Evolutionary conservation across 306 rosid genomes (phyloP).

Genomic region (Fagus sylvatica): DNA sequence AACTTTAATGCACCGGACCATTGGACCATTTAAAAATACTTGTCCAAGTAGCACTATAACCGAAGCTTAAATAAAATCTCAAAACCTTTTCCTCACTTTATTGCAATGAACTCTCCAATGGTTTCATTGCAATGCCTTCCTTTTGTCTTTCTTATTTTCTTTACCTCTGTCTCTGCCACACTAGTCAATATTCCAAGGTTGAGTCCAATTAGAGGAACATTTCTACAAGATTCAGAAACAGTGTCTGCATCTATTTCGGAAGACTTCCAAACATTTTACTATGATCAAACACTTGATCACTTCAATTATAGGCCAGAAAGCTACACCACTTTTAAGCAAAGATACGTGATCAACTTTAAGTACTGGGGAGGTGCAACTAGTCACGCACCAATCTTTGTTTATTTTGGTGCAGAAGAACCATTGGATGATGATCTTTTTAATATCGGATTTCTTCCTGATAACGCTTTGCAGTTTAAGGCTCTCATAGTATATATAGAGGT

Average conservation of each 20-base stretch:
- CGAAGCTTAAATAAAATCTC: background rate
- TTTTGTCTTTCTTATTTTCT: conserved; percentile 22
- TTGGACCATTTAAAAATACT: too few species aligned
- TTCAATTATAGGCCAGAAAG: conserved; percentile 71
- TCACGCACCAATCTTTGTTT: conserved; percentile 63
- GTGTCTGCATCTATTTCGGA: background rate
- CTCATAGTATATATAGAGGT: conserved; percentile 75
- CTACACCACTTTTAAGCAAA: conserved; percentile 57
- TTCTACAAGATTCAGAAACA: conserved; percentile 16
- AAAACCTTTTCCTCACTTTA: background rate
- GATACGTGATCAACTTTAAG: conserved; percentile 59
- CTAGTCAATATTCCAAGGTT: conserved; percentile 38
- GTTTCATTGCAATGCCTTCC: conserved; percentile 22
- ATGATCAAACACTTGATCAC: conserved; percentile 65
- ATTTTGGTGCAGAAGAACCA: conserved; percentile 60
- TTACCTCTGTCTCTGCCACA: conserved; percentile 21
- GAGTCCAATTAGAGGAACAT: conserved; percentile 40
- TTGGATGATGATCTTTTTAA: conserved; percentile 25
- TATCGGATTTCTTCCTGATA: conserved; percentile 60
- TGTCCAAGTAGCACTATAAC: too few species aligned
- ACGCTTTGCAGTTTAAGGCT: conserved; percentile 61
- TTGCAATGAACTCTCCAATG: conserved; percentile 7
- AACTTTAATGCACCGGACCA: too few species aligned
- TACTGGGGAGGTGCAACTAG: conserved; percentile 67
- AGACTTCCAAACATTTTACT: conserved; percentile 49